Evolutionary conservation across 495 filamentous ascomycete genomes (phyloP).

Genomic region (Friedmanniomyces simplex): DNA sequence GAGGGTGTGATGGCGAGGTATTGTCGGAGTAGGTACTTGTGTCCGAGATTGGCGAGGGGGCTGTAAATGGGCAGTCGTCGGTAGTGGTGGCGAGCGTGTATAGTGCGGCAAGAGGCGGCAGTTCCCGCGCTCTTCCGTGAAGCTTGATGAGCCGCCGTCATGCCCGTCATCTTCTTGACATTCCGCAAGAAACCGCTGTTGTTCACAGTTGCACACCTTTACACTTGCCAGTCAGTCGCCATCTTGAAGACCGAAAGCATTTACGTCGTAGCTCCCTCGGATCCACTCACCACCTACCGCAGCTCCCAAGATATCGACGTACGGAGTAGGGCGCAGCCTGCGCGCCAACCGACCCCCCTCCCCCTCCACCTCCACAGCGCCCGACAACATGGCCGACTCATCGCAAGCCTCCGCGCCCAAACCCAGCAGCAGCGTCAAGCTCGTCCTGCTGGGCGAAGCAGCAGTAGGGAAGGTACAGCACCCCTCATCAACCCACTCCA

Average conservation of each 20-base stretch:
- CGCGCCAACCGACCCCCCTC: constrained; percentile 14
- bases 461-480: constrained; percentile 99
- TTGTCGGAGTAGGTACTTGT: background rate
- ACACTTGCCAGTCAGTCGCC: background rate
- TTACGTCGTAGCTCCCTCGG: no score
- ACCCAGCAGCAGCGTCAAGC: constrained; percentile 97
- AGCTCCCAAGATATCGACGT: constrained; percentile 16
- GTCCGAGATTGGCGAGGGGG: background rate
- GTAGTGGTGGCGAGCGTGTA: no score
- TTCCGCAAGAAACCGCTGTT: no score
- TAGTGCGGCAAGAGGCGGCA: no score
- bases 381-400: constrained; percentile 32
- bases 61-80: background rate
- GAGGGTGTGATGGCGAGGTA: no score
- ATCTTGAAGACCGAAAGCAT: background rate
- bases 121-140: no score
- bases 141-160: no score
- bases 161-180: no score
- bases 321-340: constrained; percentile 17
- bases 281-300: no score
- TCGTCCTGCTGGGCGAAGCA: constrained; percentile 91
- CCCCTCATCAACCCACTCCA: constrained; percentile 28
- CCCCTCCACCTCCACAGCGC: constrained; percentile 2
- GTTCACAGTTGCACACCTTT: background rate
- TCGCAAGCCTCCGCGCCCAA: constrained; percentile 58